These are phyloP conservation scores for Thermothielavioides terrestris DNA, from an alignment of 495 filamentous ascomycete genomes.

Conservation along the genomic window DNA sequence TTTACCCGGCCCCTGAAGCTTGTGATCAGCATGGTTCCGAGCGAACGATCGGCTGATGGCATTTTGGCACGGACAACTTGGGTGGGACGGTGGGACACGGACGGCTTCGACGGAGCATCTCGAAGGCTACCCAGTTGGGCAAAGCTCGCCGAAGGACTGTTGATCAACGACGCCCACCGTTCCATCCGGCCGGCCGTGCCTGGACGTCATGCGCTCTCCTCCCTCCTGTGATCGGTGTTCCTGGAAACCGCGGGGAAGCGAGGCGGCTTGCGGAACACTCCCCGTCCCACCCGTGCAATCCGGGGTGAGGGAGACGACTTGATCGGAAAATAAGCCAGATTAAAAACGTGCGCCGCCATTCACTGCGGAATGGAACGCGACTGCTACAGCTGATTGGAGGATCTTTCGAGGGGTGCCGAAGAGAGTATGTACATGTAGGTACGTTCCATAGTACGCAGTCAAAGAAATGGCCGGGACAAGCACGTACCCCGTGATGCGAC, in stretches of 20 bases:
- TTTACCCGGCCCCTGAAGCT: not conserved
- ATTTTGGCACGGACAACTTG: slow-evolving; percentile 10
- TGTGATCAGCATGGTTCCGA: too few relatives aligned
- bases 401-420: not conserved
- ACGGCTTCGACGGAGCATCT: slow-evolving; percentile 19
- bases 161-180: not conserved
- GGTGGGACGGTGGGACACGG: not conserved
- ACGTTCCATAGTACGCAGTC: too few relatives aligned
- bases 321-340: slow-evolving; percentile 26
- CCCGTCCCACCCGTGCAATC: slow-evolving; percentile 1
- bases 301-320: slow-evolving; percentile 5
- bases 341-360: slow-evolving; percentile 22
- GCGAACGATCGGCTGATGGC: not conserved
- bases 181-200: not conserved
- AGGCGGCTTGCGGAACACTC: not conserved
- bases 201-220: not conserved
- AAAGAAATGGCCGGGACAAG: not conserved
- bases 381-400: slow-evolving; percentile 14
- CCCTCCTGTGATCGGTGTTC: not conserved
- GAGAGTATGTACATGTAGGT: too few relatives aligned
- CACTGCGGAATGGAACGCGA: slow-evolving; percentile 26
- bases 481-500: slow-evolving; percentile 1
- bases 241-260: slow-evolving; percentile 7
- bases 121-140: slow-evolving; percentile 23
- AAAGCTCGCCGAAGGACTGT: slow-evolving; percentile 1